These are phyloP conservation scores for Alisma plantagoaquatica DNA, from an alignment of 106 monocot species.

Conservation along the genomic window DNA sequence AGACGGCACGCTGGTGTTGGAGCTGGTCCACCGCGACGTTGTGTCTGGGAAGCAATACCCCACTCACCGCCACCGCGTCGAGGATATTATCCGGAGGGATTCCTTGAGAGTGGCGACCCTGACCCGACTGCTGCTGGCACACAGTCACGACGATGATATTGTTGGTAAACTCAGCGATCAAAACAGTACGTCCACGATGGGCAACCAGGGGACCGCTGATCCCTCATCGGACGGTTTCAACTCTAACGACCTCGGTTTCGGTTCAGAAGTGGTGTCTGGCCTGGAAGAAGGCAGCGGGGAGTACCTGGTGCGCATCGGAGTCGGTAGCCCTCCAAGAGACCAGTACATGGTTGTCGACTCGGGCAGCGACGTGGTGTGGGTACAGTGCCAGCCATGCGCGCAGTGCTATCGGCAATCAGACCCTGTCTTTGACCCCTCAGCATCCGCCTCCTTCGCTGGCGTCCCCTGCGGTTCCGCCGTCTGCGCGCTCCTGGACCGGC, in stretches of 20 bases:
- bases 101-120: not conserved
- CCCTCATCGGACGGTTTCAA: too few relatives aligned
- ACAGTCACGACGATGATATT: not conserved
- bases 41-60: not conserved
- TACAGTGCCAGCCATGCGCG: conserved; percentile 62
- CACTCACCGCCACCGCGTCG: conserved; percentile 5
- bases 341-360: conserved; percentile 75
- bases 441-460: conserved; percentile 47
- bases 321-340: conserved; percentile 42
- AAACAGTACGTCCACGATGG: too few relatives aligned
- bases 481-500: conserved; percentile 25
- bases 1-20: not conserved
- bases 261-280: conserved; percentile 51
- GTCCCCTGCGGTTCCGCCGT: conserved; percentile 41
- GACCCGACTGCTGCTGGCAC: not conserved
- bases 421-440: conserved; percentile 65
- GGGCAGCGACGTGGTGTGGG: conserved; percentile 79
- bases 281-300: conserved; percentile 61
- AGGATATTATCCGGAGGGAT: conserved; percentile 3
- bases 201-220: too few relatives aligned
- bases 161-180: too few relatives aligned
- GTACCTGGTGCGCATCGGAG: conserved; percentile 74
- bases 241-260: conserved; percentile 23
- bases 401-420: conserved; percentile 65
- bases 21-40: conserved; percentile 5